These are phyloP conservation scores for Aethionema arabicum DNA, from an alignment of 345 rosid genomes.

Conservation along the genomic window DNA sequence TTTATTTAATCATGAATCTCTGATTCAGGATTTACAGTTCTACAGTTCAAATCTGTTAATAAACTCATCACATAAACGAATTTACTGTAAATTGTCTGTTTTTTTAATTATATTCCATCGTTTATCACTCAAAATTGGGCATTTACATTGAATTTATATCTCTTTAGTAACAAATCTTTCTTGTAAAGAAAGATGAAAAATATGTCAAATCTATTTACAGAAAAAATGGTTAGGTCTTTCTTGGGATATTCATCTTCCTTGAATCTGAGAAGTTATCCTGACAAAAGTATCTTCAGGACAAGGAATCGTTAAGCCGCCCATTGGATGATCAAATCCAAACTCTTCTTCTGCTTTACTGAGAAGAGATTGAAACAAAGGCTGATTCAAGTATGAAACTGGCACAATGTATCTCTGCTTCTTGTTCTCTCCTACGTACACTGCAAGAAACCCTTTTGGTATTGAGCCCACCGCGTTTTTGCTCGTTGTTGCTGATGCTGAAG, in stretches of 20 bases:
- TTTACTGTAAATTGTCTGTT: conserved; percentile 4
- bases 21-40: conserved; percentile 3
- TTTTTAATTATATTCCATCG: neutral
- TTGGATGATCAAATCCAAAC: conserved; percentile 45
- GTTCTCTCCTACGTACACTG: conserved; percentile 50
- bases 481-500: neutral
- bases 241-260: conserved; percentile 18
- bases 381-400: conserved; percentile 45
- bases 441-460: conserved; percentile 43
- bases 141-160: neutral
- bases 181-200: conserved; percentile 1
- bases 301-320: conserved; percentile 55
- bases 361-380: conserved; percentile 46
- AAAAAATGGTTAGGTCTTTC: neutral
- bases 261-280: conserved; percentile 37
- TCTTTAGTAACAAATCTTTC: conserved; percentile 1
- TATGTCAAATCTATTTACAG: conserved; percentile 1
- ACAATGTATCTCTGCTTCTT: conserved; percentile 45
- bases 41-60: neutral
- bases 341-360: conserved; percentile 51
- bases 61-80: neutral
- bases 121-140: neutral
- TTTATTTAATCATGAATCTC: conserved; percentile 8
- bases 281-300: conserved; percentile 45
- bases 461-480: conserved; percentile 8